Conservation (phyloP, 2,329 filamentous ascomycete species). For the Colletotrichum paranaense region DNA sequence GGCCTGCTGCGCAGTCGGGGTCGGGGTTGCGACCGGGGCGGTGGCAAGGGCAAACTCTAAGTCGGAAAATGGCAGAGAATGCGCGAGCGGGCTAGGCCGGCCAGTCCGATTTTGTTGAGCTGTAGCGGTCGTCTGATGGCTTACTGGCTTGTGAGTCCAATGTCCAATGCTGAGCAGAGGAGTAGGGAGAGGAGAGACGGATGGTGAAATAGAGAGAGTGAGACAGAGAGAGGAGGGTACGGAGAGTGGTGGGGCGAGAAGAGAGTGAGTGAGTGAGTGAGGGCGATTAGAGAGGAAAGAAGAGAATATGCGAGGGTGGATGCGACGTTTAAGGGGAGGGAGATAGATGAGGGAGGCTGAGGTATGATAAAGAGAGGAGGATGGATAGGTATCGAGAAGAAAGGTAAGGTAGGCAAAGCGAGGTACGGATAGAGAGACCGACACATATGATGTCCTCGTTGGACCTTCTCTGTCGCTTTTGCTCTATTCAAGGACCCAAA, state of each 20-base stretch:
- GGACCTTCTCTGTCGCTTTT: not conserved
- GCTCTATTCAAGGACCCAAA: not conserved
- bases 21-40: conserved; percentile 33
- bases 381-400: not conserved
- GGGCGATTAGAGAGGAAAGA: not conserved
- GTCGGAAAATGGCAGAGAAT: conserved; percentile 23
- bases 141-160: not conserved
- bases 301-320: not conserved
- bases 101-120: conserved; percentile 28
- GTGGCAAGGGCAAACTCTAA: conserved; percentile 35
- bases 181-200: not conserved
- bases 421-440: not conserved
- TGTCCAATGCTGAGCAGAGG: not conserved
- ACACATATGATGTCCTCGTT: conserved; percentile 13
- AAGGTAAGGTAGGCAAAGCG: not conserved
- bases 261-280: not conserved
- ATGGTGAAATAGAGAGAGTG: not conserved
- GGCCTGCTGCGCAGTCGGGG: conserved; percentile 25
- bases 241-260: not conserved
- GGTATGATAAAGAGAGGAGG: not conserved
- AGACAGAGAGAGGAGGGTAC: not conserved
- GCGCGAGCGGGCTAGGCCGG: conserved; percentile 27
- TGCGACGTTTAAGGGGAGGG: not conserved
- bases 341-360: not conserved
- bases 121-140: not conserved